Evolutionary conservation across 495 filamentous ascomycete genomes (phyloP), one percentile per base, ranked within the genome.

Genomic region (Penicillium cinerascens): DNA sequence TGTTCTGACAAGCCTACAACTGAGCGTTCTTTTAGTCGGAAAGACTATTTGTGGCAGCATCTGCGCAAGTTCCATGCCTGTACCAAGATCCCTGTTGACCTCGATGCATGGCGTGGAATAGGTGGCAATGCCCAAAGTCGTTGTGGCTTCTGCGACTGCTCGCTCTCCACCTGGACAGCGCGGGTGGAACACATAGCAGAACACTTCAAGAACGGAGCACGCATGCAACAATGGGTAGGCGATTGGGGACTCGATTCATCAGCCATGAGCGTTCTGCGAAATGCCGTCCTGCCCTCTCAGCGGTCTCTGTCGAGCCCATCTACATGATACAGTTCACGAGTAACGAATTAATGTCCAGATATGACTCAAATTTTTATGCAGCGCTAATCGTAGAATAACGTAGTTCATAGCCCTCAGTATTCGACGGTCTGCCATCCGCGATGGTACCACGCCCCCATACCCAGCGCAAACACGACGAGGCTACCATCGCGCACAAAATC

Each of bases 21-120:
- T 35, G 84, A 88, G 45, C 79, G 89, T 1, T 87, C 87, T 0
- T 95, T 92, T 61, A 89, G 86, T 46, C 81, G 89, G 15, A 95
- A 92, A 68, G 89, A 95, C 60, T 87, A 95, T 62, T 72, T 95
- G 2, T 79, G 85, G 46, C 89, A 95, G 61, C 89, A 95, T 62
- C 69, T 95, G 18, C 82, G 86, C 38, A 82, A 92, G 25, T 86
- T 91, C 47, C 89, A 95, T 62, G 69, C 60, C 10, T 79, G 81
- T 41, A 82, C 81, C 26, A 86, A 83, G 54, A 78, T 82, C 48
- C 74, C 77, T 9, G 58, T 73, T n/a, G 63, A 77, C 9, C 88
- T 92, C 73, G 82, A 89, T 11, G 73, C 73, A 7, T 92, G 89
- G 87, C 85, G 85, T 62, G 70, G 75, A 11, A 68, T 74, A 6